phyloP scores from a whole-genome alignment of 495 filamentous ascomycete genomes.

The Eremomyces bilateralis region DNA sequence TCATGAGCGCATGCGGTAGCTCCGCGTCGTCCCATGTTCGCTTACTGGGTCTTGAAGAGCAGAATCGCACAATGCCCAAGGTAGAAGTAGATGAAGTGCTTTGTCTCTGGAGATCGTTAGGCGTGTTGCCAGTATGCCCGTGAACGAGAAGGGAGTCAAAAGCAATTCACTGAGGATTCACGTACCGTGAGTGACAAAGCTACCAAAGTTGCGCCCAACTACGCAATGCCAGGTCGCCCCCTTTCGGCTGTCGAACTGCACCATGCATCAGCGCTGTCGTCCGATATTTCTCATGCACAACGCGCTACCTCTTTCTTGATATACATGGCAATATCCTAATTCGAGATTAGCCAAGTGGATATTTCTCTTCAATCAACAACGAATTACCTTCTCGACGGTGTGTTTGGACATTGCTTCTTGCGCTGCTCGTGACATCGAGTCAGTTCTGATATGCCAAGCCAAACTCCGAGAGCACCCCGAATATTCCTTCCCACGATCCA shows the following conservation, averaged over 20 bases:
- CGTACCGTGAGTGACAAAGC: conserved; percentile 94
- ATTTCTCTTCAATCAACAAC: too few relatives aligned
- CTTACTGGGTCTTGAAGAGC: conserved; percentile 91
- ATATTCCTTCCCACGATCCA: too few relatives aligned
- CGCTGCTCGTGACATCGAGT: too few relatives aligned
- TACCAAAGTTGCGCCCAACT: conserved; percentile 93
- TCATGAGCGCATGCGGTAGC: too few relatives aligned
- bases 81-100: conserved; percentile 99
- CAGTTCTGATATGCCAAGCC: too few relatives aligned
- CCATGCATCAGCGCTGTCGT: too few relatives aligned
- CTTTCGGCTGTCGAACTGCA: conserved; percentile 71
- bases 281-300: too few relatives aligned
- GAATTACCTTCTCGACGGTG: conserved; percentile 69
- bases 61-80: conserved; percentile 96
- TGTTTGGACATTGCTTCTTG: conserved; percentile 84
- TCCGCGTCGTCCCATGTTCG: too few relatives aligned
- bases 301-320: conserved; percentile 78
- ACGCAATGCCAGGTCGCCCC: conserved; percentile 98
- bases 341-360: conserved; percentile 11
- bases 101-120: conserved; percentile 60
- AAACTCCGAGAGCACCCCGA: too few relatives aligned
- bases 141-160: neutral
- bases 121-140: too few relatives aligned
- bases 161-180: conserved; percentile 2
- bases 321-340: conserved; percentile 80